These are phyloP conservation scores for Paracorniculantispora psalliotae DNA, from an alignment of 2,329 filamentous ascomycete species.

Conservation along the genomic window DNA sequence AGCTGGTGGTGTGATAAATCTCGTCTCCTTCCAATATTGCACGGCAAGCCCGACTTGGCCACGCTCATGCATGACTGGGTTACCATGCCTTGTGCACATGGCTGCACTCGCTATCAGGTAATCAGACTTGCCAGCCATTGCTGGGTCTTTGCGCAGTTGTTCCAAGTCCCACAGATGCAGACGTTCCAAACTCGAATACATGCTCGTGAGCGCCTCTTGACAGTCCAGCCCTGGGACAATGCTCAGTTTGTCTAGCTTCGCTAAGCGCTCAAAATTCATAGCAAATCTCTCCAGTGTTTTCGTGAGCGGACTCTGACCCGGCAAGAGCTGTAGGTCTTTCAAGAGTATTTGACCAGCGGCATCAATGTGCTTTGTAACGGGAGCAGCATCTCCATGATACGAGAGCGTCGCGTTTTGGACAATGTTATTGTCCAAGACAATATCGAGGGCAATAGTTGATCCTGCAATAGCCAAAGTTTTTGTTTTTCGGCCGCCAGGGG, in stretches of 20 bases:
- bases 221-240: slow-evolving; percentile 64
- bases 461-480: slow-evolving; percentile 59
- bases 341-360: slow-evolving; percentile 62
- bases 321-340: slow-evolving; percentile 55
- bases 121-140: slow-evolving; percentile 40
- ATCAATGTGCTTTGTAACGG: slow-evolving; percentile 55
- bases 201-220: slow-evolving; percentile 69
- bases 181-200: slow-evolving; percentile 64
- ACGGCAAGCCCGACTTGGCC: slow-evolving; percentile 63
- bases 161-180: slow-evolving; percentile 68
- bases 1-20: slow-evolving; percentile 37
- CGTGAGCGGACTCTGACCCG: slow-evolving; percentile 59
- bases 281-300: slow-evolving; percentile 68
- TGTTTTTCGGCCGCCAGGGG: slow-evolving; percentile 42
- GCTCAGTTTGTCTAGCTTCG: slow-evolving; percentile 67
- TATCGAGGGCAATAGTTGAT: slow-evolving; percentile 55
- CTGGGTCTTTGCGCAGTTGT: slow-evolving; percentile 46
- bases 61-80: slow-evolving; percentile 64
- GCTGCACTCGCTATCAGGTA: slow-evolving; percentile 51
- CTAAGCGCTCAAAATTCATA: slow-evolving; percentile 64
- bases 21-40: slow-evolving; percentile 71
- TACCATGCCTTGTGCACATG: slow-evolving; percentile 66
- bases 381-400: slow-evolving; percentile 55
- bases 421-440: slow-evolving; percentile 56
- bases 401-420: slow-evolving; percentile 59